Evolutionary conservation across 1,139 yeast genomes (phyloP).

Genomic region (Candida labiduridarum): DNA sequence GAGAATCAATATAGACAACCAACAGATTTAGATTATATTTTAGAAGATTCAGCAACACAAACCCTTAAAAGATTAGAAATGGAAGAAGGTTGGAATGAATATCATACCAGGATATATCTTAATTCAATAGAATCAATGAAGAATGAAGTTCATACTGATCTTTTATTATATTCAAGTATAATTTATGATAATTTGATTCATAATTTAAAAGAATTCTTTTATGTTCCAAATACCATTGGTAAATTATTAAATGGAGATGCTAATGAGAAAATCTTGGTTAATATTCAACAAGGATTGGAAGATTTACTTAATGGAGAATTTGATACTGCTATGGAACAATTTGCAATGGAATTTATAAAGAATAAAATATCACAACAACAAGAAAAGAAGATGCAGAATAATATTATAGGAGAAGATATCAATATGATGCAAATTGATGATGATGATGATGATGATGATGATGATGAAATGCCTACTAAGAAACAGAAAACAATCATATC

Average conservation of each 20-base stretch:
- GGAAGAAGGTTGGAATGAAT: constrained; percentile 55
- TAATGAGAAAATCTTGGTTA: constrained; percentile 4
- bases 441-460: constrained; percentile 2
- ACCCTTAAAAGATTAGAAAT: constrained; percentile 49
- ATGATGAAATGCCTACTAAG: constrained; percentile 9
- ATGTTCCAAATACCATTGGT: constrained; percentile 14
- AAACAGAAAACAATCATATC: constrained; percentile 8
- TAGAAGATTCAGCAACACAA: constrained; percentile 44
- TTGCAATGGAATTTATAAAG: constrained; percentile 34
- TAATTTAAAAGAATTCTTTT: constrained; percentile 28
- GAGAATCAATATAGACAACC: constrained; percentile 53
- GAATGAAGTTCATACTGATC: constrained; percentile 53
- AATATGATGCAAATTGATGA: constrained; percentile 9
- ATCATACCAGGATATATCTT: constrained; percentile 45
- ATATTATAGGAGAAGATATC: neutral
- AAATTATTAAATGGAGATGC: constrained; percentile 1
- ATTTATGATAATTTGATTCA: constrained; percentile 44
- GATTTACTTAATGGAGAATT: constrained; percentile 40
- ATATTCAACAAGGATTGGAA: constrained; percentile 25
- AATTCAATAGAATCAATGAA: constrained; percentile 41
- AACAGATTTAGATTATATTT: constrained; percentile 53
- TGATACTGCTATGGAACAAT: constrained; percentile 35
- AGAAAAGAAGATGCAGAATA: neutral
- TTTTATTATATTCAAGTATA: constrained; percentile 57
- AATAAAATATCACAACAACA: constrained; percentile 14